Evolutionary conservation across 164 flowering plant species (phyloP).

Genomic region (Sextonia rubra): DNA sequence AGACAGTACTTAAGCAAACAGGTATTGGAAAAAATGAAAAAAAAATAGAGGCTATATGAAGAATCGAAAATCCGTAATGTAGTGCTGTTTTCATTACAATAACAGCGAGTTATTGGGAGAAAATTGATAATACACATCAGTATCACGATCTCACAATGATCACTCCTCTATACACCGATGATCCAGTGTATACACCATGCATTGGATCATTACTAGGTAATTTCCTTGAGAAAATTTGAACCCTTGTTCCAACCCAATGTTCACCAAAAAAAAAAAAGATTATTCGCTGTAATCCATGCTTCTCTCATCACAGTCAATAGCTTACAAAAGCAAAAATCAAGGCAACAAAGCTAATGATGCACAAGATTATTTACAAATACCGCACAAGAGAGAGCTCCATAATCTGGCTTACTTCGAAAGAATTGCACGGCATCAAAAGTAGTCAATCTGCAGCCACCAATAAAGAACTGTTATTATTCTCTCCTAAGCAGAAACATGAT

Average conservation of each 20-base stretch:
- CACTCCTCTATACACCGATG: background rate
- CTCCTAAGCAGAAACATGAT: background rate
- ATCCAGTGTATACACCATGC: background rate
- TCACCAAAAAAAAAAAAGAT: background rate
- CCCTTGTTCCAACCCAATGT: background rate
- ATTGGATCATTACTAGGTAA: background rate
- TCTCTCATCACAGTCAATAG: constrained; percentile 27
- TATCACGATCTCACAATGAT: constrained; percentile 3
- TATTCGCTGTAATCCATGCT: background rate
- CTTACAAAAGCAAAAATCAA: constrained; percentile 10
- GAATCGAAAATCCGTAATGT: background rate
- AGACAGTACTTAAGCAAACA: too few relatives aligned
- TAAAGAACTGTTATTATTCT: background rate
- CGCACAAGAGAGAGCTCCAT: constrained; percentile 8
- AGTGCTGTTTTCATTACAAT: background rate
- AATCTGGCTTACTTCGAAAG: background rate
- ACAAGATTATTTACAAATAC: constrained; percentile 25
- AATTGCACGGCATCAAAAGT: background rate
- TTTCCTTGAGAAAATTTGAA: background rate
- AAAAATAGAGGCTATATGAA: too few relatives aligned
- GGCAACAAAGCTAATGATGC: constrained; percentile 6
- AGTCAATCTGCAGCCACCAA: background rate
- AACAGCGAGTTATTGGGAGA: background rate
- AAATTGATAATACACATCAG: background rate
- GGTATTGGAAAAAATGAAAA: background rate